Evolutionary conservation across 495 filamentous ascomycete genomes (phyloP), one percentile per base, ranked within the genome.

Genomic region (Evernia prunastri): DNA sequence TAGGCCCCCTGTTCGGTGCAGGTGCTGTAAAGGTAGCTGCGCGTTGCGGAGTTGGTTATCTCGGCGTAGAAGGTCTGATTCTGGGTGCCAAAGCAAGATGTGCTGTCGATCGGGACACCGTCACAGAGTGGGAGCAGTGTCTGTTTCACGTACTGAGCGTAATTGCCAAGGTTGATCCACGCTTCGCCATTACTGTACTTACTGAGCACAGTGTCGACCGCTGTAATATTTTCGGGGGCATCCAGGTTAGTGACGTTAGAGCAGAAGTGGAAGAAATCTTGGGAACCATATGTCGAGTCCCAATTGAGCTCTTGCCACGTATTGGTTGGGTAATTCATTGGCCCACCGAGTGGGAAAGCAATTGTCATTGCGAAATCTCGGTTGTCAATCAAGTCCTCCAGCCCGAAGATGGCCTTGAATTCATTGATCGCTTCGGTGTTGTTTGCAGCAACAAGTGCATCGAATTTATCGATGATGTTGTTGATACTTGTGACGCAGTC

Each of bases 231-330:
- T 45, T 68, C 71, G 2, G 79, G 75, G 17, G 80, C 71, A 49
- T 77, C 66, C 11, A 79, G 72, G 61, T 81, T 75, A 1, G 79
- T 76, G 39, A 82, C 76, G 59, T 81, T 82, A 9, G 69, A 70
- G 63, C 79, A 81, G 70, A 82, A 82, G 54, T 78, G 65, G 64
- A 76, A 80, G 60, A 82, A 82, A 63, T 82, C 75, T 33, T 72
- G 66, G 25, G 71, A 73, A 29, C 62, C 62, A 37, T 59, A 64
- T n/a, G 62, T 39, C 5, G 73, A 72, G 54, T 74, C 69, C 78
- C 78, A 81, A 58, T 76, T 79, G 23, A 82, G 63, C 39, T 81
- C 80, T 61, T 81, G 79, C 78, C 78, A 82, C 10, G 80, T 81
- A 37, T 69, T 74, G 0, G 76, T 78, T 11, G 76, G 73, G 63